Evolutionary conservation across 83 land plant species (phyloP).

Genomic region (Picea abies): DNA sequence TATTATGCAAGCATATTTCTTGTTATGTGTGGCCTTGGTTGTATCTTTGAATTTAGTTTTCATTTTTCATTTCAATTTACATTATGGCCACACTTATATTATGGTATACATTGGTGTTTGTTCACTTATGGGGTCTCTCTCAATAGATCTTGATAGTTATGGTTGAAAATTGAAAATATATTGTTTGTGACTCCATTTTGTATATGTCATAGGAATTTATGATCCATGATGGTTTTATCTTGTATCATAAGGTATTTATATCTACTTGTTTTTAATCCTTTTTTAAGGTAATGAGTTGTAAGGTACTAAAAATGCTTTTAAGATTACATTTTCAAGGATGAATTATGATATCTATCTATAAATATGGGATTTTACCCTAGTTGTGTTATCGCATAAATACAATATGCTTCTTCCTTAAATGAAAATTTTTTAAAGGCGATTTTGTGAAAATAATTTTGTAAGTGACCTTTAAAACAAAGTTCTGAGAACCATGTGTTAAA

Average conservation of each 20-base stretch:
- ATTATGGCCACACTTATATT: conserved; percentile 72
- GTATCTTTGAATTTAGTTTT: conserved; percentile 49
- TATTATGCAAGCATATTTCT: conserved; percentile 45
- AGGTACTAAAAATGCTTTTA: conserved; percentile 74
- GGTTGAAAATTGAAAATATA: neutral
- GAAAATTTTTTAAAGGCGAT: too few species aligned
- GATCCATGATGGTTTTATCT: neutral
- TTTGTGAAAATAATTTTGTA: too few species aligned
- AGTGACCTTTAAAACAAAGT: too few species aligned
- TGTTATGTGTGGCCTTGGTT: conserved; percentile 61
- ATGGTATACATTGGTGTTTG: conserved; percentile 83
- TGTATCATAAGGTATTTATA: neutral
- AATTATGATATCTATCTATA: conserved; percentile 71
- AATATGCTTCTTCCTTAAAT: conserved; percentile 22
- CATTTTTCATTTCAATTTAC: conserved; percentile 35
- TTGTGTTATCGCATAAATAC: conserved; percentile 66
- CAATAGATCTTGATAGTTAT: conserved; percentile 41
- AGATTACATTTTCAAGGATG: conserved; percentile 63
- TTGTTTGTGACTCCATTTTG: neutral
- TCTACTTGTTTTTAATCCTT: neutral
- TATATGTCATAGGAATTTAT: neutral
- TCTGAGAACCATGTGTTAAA: neutral
- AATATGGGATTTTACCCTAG: conserved; percentile 61
- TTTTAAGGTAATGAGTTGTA: conserved; percentile 72
- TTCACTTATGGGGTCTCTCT: conserved; percentile 76